Base-by-base conservation (phyloP, 345 rosid genomes). In the Eucalyptus camaldulensis region DNA sequence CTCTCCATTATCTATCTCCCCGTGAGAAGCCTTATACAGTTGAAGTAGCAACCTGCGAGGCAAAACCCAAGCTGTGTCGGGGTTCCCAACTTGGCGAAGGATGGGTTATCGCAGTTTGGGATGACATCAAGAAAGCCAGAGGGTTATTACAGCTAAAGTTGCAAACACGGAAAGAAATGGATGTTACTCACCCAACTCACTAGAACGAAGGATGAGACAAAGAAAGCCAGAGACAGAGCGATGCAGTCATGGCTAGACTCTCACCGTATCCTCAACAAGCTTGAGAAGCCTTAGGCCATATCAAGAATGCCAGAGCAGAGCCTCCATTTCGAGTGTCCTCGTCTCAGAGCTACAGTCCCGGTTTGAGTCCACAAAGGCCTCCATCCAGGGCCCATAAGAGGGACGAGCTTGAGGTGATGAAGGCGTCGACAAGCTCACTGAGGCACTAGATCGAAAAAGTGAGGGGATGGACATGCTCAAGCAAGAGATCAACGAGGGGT, bases 221-320 rank as follows among this genome's bases (percentile, higher is more conserved):
- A 90, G 89, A 88, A 67, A 87, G 94, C 95, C 13, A 93, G 87
- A 87, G 95, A 94, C 12, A 40, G 49, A 6, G 92, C 95, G 1
- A 92, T 88, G 88, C 93, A 93, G 33, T 94, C 96, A 15, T 95
- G 95, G 95, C 47, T 93, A 45, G 95, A 94, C 40, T 95, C 96
- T 89, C 91, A 62, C 88, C 96, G 95, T n/a, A 88, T 94, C 27
- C 92, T 93, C 37, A 93, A 93, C 54, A 92, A 93, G 91, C 96
- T 95, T 19, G 96, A 94, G 87, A 93, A 89, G 54, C 91, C 89
- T 10, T 93, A 93, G 87, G 86, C 93, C 8, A 90, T 87, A 90
- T 93, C 8, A 89, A 89, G 29, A 90, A 67, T 44, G 91, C 44
- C 90, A 88, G 50, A 92, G 92, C 85, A 89, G 90, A 49, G 25